Base-by-base conservation (phyloP, 1,284 basidiomycete genomes). In the Cryptococcus sp. region DNA sequence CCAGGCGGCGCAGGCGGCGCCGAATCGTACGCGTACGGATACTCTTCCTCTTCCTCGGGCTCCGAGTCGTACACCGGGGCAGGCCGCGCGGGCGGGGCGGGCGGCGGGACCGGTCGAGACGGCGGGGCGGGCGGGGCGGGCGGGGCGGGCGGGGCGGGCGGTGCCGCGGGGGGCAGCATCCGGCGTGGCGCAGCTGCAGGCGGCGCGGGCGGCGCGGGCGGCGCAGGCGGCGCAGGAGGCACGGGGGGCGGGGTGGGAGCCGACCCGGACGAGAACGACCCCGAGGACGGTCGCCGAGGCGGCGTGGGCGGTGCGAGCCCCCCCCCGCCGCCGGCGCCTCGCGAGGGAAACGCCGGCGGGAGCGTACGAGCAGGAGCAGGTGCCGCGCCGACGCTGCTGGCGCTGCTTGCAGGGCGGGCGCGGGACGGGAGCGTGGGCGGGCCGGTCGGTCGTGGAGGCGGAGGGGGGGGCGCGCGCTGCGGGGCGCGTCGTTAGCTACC, bases 201-300 rank as follows among this genome's bases (percentile, higher is more conserved):
- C 6, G 60, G 53, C 15, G 66, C 46, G n/a, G 59, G 42, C 12
- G 61, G 52, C 13, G 66, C 46, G 33, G 69, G 57, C 28, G 68
- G 57, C n/a, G 62, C 54, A 3, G 65, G 61, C 11, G 66, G 62
- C 13, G 64, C 55, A 4, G 64, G 62, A 15, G 62, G 46, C 21
- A 53, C 56, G 23, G 68, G 50, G 12, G 69, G 62, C 11, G 57
- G 67, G 80, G 61, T 85, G 84, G 71, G 82, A 80, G 63, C 75
- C 85, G 66, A 85, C 84, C 39, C 61, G 18, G 60, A 65, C 12
- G 46, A 63, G 33, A 63, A 44, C 6, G 58, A 64, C 35, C 42
- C 53, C 5, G 59, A 55, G n/a, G 59, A 52, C 6, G 67, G 67
- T 39, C 65, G 50, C 3, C 63, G 53, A 7, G 72, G 69, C 12